Evolutionary conservation across 352 stramenopile species (phyloP).

Genomic region (Globisporangium heterothallicum): DNA sequence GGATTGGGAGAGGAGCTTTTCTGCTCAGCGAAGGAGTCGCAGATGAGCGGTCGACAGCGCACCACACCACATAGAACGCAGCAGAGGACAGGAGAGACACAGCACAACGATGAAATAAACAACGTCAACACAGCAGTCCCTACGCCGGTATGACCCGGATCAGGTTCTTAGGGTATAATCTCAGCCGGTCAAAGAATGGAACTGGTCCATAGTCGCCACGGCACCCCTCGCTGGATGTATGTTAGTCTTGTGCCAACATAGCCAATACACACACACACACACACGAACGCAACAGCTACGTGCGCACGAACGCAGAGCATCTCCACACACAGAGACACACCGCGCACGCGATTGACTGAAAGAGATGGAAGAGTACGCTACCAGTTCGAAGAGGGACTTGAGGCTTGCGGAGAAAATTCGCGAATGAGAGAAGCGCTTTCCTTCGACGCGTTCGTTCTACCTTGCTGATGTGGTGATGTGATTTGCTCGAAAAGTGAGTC

Average conservation of each 20-base stretch:
- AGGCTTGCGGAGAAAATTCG: conserved; percentile 12
- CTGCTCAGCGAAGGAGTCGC: background rate
- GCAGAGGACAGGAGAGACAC: conserved; percentile 3
- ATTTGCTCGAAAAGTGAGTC: background rate
- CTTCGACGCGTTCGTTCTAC: too few species aligned
- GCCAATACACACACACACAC: conserved; percentile 5
- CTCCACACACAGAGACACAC: background rate
- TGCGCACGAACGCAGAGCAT: background rate
- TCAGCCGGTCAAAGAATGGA: conserved; percentile 47
- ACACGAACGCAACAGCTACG: background rate
- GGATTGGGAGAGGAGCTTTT: conserved; percentile 10
- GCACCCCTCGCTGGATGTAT: conserved; percentile 50
- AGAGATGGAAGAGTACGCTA: conserved; percentile 8
- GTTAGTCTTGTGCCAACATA: conserved; percentile 23
- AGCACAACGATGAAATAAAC: conserved; percentile 14
- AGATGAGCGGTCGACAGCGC: background rate
- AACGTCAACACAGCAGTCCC: conserved; percentile 52
- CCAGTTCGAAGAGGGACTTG: conserved; percentile 14
- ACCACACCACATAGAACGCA: conserved; percentile 2
- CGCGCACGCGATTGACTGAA: background rate
- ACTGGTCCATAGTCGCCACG: conserved; percentile 39
- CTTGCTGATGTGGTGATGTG: background rate
- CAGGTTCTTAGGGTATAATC: conserved; percentile 68
- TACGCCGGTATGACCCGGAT: conserved; percentile 61
- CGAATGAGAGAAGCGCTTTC: conserved; percentile 6